These are phyloP conservation scores for Beta vulgaris DNA, from an alignment of 148 eudicot species.

Conservation along the genomic window DNA sequence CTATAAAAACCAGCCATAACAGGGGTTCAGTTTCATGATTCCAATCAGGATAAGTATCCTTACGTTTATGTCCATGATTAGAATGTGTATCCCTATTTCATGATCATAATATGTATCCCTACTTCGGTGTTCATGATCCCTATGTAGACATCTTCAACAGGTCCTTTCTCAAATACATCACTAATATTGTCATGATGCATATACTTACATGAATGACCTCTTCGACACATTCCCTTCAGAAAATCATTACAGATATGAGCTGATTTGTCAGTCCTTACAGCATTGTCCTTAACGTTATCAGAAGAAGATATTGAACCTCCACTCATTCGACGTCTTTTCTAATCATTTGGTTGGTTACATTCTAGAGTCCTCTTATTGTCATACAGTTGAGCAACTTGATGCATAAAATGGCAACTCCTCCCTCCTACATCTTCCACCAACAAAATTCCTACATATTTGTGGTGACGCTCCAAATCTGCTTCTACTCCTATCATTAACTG, in stretches of 20 bases:
- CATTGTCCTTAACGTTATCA: constrained; percentile 28
- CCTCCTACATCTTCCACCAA: constrained; percentile 66
- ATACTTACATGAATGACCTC: constrained; percentile 42
- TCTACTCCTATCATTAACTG: constrained; percentile 42
- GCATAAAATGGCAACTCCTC: constrained; percentile 55
- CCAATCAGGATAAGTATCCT: constrained; percentile 12
- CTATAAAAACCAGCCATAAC: too few relatives aligned
- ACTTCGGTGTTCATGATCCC: constrained; percentile 34
- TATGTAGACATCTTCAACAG: constrained; percentile 27
- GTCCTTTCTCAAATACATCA: constrained; percentile 30
- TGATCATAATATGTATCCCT: constrained; percentile 27
- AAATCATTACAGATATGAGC: constrained; percentile 39
- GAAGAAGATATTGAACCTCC: constrained; percentile 37
- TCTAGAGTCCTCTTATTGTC: constrained; percentile 44
- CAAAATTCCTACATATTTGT: constrained; percentile 56
- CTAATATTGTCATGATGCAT: constrained; percentile 32
- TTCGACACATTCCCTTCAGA: constrained; percentile 40
- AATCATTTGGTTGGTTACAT: constrained; percentile 35
- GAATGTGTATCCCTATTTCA: constrained; percentile 23
- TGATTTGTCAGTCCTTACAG: constrained; percentile 32
- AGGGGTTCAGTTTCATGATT: constrained; percentile 33
- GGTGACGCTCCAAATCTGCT: constrained; percentile 37
- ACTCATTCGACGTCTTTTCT: constrained; percentile 37
- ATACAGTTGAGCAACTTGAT: constrained; percentile 39
- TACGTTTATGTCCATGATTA: constrained; percentile 25